Evolutionary conservation across 2,329 filamentous ascomycete genomes (phyloP), one percentile per base, ranked within the genome.

Genomic region (Rutstroemia sp.): DNA sequence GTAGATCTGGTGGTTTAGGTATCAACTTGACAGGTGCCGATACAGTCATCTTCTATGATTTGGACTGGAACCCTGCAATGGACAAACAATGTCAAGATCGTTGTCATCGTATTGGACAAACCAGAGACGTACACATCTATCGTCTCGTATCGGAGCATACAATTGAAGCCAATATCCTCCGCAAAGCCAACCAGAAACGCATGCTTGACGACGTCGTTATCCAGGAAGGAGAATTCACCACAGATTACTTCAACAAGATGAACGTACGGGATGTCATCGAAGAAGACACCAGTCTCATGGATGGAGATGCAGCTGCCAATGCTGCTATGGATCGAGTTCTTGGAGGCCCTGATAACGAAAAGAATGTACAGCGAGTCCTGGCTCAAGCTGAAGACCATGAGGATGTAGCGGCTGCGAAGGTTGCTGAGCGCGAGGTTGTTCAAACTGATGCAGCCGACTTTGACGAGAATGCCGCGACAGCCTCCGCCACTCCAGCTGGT

Each of bases 61-160:
- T 97, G 58, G 94, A 99, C 70, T 99, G 95, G 95, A 99, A 99
- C 67, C 94, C 94, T 0, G 94, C 95, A 51, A 99, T 99, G 94
- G 94, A 99, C 75, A 96, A 96, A 72, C 94, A 99, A 72, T 99
- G 94, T 67, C 95, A 99, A 73, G 95, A 99, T 70, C 84, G 94
- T 66, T 95, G 90, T 66, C 94, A 99, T 73, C 89, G 94, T 63
- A 99, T 99, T 63, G 94, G 94, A 1, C 94, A 99, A 72, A 97
- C 94, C 0, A 86, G 94, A 30, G 94, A 99, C 69, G 94, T 99
- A 34, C 92, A 97, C 71, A 97, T 99, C 58, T 99, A 97, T 74
- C 90, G 92, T 2, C 84, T 97, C 19, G 85, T 95, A 8, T 94
- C 90, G 10, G 87, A 96, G 67, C 87, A 95, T 68, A 99, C 94